Evolutionary conservation across 371 early-diverging fungal species (phyloP).

Genomic region (Mortierella sp.): DNA sequence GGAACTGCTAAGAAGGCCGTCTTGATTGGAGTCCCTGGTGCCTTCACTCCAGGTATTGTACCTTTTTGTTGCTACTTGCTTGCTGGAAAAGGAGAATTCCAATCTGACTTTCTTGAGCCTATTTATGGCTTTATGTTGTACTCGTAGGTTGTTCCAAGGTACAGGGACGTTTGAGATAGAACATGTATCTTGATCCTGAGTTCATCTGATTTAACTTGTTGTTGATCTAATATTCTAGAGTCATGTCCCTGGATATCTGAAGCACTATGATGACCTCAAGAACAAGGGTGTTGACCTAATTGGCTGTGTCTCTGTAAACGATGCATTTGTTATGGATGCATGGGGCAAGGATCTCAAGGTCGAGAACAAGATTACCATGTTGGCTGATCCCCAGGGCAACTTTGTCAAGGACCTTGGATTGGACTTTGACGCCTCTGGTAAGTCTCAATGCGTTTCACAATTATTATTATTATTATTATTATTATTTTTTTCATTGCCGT

Average conservation of each 20-base stretch:
- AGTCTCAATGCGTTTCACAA: not conserved
- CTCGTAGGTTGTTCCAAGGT: constrained; percentile 62
- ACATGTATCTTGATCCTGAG: too few relatives aligned
- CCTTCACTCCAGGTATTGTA: constrained; percentile 67
- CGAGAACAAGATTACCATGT: constrained; percentile 62
- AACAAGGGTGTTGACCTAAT: constrained; percentile 71
- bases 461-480: not conserved
- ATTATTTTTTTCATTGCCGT: not conserved
- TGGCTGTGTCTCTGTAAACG: constrained; percentile 74
- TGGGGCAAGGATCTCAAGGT: constrained; percentile 66
- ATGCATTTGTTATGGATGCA: constrained; percentile 79
- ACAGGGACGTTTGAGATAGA: not conserved
- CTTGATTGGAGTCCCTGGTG: constrained; percentile 70
- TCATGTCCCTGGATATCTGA: constrained; percentile 78
- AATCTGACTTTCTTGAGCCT: not conserved
- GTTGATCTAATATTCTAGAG: constrained; percentile 36
- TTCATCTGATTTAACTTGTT: not conserved
- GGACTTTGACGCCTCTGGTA: constrained; percentile 67
- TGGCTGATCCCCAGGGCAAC: constrained; percentile 74
- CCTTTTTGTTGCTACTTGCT: not conserved
- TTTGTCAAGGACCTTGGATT: constrained; percentile 72
- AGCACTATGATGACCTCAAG: constrained; percentile 65
- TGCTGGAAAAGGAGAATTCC: not conserved
- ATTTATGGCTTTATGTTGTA: not conserved
- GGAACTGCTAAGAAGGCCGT: constrained; percentile 57